Conservation (phyloP, 768 basidiomycete species). For the Stropharia rugosoannulata region DNA sequence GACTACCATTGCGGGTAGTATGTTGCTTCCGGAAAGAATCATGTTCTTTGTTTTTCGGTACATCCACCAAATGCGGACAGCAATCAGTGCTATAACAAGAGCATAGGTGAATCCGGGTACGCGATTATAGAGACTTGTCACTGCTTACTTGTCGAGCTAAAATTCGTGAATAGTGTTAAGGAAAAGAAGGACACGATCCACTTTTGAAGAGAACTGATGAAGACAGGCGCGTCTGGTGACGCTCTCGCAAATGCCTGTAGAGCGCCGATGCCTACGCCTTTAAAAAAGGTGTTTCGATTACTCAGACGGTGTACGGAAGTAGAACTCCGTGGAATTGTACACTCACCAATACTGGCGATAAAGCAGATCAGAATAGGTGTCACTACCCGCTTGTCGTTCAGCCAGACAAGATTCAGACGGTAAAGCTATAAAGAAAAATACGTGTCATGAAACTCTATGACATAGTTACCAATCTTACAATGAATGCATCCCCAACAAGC, state of each 20-base stretch:
- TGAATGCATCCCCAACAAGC: constrained; percentile 12
- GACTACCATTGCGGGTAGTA: constrained; percentile 10
- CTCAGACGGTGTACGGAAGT: not conserved
- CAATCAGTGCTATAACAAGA: constrained; percentile 6
- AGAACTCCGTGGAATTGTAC: not conserved
- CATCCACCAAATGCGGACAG: constrained; percentile 7
- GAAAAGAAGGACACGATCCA: constrained; percentile 14
- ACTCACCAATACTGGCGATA: constrained; percentile 9
- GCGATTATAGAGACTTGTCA: not conserved
- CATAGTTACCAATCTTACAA: constrained; percentile 2
- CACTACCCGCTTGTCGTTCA: constrained; percentile 1
- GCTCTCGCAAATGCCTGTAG: constrained; percentile 9
- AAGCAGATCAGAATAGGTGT: constrained; percentile 6
- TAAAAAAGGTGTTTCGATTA: not conserved
- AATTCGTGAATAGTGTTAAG: constrained; percentile 12
- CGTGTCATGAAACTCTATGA: not conserved
- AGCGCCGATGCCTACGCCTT: constrained; percentile 10
- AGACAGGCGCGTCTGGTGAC: constrained; percentile 7
- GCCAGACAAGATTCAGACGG: constrained; percentile 11
- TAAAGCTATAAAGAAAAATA: not conserved
- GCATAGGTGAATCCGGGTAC: not conserved
- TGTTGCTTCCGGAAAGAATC: not conserved
- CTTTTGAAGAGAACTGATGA: constrained; percentile 5
- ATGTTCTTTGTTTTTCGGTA: constrained; percentile 3
- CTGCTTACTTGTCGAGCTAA: constrained; percentile 7